Conservation (phyloP, 78 protist genomes). For the Salpingoeca rosetta region DNA sequence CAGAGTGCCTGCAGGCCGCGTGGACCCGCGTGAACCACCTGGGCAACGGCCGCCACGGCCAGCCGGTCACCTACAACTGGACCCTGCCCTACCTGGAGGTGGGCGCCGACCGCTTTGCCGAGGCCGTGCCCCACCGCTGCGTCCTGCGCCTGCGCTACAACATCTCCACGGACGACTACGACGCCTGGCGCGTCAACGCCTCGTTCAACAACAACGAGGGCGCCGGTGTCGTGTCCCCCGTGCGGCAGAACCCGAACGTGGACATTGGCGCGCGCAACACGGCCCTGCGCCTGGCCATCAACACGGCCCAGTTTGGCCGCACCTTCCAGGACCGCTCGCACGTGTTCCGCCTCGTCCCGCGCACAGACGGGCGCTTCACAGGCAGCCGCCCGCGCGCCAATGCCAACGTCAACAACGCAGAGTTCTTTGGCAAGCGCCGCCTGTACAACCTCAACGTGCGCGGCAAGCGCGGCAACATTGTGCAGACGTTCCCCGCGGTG, state of each 20-base stretch:
- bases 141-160: conserved; percentile 78
- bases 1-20: background rate
- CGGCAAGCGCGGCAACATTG: conserved; percentile 87
- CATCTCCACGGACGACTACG: conserved; percentile 53
- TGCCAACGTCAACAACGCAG: conserved; percentile 27
- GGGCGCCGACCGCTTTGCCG: background rate
- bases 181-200: background rate
- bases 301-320: conserved; percentile 74
- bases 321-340: conserved; percentile 87
- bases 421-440: background rate
- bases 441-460: background rate
- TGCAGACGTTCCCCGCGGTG: conserved; percentile 66
- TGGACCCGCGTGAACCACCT: conserved; percentile 56
- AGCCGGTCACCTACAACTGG: conserved; percentile 45
- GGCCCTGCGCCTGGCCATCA: conserved; percentile 41
- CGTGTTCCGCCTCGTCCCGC: conserved; percentile 37
- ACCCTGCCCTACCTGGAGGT: conserved; percentile 28
- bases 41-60: conserved; percentile 33
- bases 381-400: conserved; percentile 13
- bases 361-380: conserved; percentile 21
- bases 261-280: background rate
- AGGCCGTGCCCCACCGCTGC: conserved; percentile 25
- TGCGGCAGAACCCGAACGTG: background rate
- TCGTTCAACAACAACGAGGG: background rate
- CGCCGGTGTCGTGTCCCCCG: background rate